Percentiles rank a stretch among this genome's conserved stretches.
Evolutionary conservation across 306 rosid species (phyloP).

Genomic region (Canavalia ensiformis): DNA sequence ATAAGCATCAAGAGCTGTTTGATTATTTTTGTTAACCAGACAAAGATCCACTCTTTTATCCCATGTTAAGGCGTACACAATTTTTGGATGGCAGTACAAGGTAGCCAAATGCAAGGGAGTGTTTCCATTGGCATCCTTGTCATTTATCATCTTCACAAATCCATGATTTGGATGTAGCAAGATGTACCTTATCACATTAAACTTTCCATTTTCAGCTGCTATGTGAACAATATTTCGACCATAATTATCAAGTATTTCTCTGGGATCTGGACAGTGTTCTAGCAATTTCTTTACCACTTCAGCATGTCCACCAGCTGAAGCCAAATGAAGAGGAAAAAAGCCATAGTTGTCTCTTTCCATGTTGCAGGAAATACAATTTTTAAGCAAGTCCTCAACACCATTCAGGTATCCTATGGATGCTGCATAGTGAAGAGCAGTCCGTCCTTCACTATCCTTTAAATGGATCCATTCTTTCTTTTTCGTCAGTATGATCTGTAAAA

Average conservation of each 20-base stretch:
- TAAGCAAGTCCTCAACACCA: not conserved
- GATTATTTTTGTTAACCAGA: not conserved
- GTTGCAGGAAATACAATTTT: not conserved
- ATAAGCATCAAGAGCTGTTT: constrained; percentile 34
- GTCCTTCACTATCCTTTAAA: not conserved
- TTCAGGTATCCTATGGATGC: not conserved
- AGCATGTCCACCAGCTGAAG: not conserved
- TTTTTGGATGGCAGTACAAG: not conserved
- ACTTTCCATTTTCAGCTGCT: not conserved
- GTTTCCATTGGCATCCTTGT: not conserved
- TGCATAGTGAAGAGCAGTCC: constrained; percentile 13
- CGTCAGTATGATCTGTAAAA: not conserved
- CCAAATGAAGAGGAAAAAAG: constrained; percentile 30
- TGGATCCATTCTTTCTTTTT: not conserved
- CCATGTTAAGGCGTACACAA: constrained; percentile 36
- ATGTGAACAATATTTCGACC: constrained; percentile 19
- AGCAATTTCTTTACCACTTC: not conserved
- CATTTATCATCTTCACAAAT: constrained; percentile 20
- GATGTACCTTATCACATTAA: not conserved
- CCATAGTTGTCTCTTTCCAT: not conserved
- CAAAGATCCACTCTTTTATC: not conserved
- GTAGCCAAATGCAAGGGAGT: constrained; percentile 51
- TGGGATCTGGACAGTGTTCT: not conserved
- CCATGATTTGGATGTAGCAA: not conserved
- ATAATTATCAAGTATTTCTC: not conserved